These are phyloP conservation scores for Coprinellus micaceus DNA, from an alignment of 768 basidiomycete species.

Conservation along the genomic window DNA sequence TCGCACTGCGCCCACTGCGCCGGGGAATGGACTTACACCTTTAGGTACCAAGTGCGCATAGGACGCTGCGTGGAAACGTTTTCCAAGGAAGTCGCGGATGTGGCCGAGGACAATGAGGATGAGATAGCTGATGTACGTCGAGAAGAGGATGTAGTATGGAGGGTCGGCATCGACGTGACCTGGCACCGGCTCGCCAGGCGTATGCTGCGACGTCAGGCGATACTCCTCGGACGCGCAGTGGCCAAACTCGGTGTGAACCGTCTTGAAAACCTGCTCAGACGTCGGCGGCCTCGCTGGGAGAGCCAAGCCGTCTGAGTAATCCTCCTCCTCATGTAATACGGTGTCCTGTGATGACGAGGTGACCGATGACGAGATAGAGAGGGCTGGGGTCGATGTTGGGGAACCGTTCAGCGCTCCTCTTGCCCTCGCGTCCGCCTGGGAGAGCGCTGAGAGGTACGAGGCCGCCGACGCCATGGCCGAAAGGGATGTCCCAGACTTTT, in stretches of 20 bases:
- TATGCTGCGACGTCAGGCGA: conserved; percentile 65
- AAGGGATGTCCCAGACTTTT: conserved; percentile 35
- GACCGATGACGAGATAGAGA: conserved; percentile 71
- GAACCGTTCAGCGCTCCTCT: conserved; percentile 36
- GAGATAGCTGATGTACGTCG: conserved; percentile 92
- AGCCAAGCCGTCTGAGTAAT: conserved; percentile 52
- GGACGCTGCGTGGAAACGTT: conserved; percentile 61
- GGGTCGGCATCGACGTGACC: conserved; percentile 75
- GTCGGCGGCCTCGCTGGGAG: conserved; percentile 69
- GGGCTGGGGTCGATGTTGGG: conserved; percentile 63
- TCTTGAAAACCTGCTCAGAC: conserved; percentile 73
- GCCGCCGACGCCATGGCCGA: conserved; percentile 37
- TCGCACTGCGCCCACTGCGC: conserved; percentile 5
- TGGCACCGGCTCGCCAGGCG: conserved; percentile 44
- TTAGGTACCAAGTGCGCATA: conserved; percentile 83
- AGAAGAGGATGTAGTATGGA: conserved; percentile 86
- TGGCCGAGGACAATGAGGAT: conserved; percentile 91
- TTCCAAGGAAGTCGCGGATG: conserved; percentile 92
- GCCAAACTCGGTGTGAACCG: conserved; percentile 89
- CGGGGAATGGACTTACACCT: conserved; percentile 55
- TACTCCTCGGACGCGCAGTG: conserved; percentile 78
- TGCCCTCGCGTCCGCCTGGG: conserved; percentile 60
- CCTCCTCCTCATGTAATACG: conserved; percentile 51
- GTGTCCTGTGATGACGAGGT: conserved; percentile 70
- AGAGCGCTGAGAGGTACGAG: conserved; percentile 41